These are phyloP conservation scores for Pythium vanterpoolii DNA, from an alignment of 352 stramenopile species.

Conservation along the genomic window DNA sequence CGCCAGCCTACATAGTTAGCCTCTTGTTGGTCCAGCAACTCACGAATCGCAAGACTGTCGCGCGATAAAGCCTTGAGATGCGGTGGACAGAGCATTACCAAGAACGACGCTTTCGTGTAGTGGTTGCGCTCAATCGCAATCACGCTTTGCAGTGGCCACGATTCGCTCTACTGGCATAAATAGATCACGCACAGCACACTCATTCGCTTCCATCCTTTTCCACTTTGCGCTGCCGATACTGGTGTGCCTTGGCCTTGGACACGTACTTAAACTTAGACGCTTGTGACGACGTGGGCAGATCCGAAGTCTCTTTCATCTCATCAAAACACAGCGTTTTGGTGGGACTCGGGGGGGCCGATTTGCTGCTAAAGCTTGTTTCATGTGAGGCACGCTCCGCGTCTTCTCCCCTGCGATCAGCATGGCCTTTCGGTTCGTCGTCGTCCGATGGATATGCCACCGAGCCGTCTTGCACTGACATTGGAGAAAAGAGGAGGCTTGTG, in stretches of 20 bases:
- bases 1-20: slow-evolving; percentile 41
- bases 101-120: no score
- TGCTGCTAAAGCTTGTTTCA: neutral
- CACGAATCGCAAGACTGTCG: slow-evolving; percentile 41
- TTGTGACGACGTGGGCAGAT: neutral
- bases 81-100: slow-evolving; percentile 43
- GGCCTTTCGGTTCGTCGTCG: slow-evolving; percentile 7
- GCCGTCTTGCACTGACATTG: slow-evolving; percentile 18
- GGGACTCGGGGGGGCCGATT: neutral
- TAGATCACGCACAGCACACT: slow-evolving; percentile 12
- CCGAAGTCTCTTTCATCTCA: neutral
- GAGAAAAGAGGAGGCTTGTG: slow-evolving; percentile 24
- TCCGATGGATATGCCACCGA: slow-evolving; percentile 18
- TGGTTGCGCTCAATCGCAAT: no score
- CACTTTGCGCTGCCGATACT: slow-evolving; percentile 17
- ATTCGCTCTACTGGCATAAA: slow-evolving; percentile 1
- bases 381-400: neutral
- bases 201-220: neutral
- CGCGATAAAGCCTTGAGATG: slow-evolving; percentile 38
- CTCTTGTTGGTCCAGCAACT: slow-evolving; percentile 53
- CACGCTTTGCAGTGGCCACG: neutral
- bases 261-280: slow-evolving; percentile 23
- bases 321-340: slow-evolving; percentile 21
- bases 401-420: neutral
- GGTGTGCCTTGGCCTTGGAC: slow-evolving; percentile 23